A percentile compares a stretch with the other conserved stretches of the same genome.
Evolutionary conservation across 495 filamentous ascomycete genomes (phyloP).

Genomic region (Aspergillus mulundensis): DNA sequence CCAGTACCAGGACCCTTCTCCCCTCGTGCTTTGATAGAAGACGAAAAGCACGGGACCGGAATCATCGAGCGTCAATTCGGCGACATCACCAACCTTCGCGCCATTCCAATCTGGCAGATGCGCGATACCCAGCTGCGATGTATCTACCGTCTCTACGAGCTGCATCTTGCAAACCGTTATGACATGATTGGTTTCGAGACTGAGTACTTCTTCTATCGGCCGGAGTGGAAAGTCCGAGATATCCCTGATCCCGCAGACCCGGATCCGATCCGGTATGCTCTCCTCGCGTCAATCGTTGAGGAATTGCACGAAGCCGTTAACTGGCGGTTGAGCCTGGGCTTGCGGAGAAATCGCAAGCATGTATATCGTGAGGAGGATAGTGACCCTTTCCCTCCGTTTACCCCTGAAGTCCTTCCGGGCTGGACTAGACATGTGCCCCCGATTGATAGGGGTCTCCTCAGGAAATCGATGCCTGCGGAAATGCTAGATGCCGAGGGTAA

Average conservation of each 20-base stretch:
- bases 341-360: slow-evolving; percentile 28
- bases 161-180: slow-evolving; percentile 23
- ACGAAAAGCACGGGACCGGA: slow-evolving; percentile 13
- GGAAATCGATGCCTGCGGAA: slow-evolving; percentile 13
- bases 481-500: slow-evolving; percentile 18
- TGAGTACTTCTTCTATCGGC: slow-evolving; percentile 37
- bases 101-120: slow-evolving; percentile 32
- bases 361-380: slow-evolving; percentile 23
- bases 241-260: slow-evolving; percentile 34
- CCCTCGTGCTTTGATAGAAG: slow-evolving; percentile 17
- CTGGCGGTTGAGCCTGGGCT: slow-evolving; percentile 33
- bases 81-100: slow-evolving; percentile 24
- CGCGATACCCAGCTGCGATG: slow-evolving; percentile 37
- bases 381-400: slow-evolving; percentile 24
- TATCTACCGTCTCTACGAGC: slow-evolving; percentile 39
- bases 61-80: slow-evolving; percentile 11
- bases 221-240: slow-evolving; percentile 21
- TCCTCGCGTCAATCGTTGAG: slow-evolving; percentile 35
- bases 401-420: slow-evolving; percentile 17
- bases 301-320: slow-evolving; percentile 36
- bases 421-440: slow-evolving; percentile 23
- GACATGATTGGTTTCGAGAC: slow-evolving; percentile 27
- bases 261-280: slow-evolving; percentile 36
- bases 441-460: slow-evolving; percentile 20
- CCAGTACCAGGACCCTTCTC: slow-evolving; percentile 20